Percentiles rank a stretch among this genome's conserved stretches.
Evolutionary conservation across 345 rosid genomes (phyloP).

Genomic region (Luvunga scandens): DNA sequence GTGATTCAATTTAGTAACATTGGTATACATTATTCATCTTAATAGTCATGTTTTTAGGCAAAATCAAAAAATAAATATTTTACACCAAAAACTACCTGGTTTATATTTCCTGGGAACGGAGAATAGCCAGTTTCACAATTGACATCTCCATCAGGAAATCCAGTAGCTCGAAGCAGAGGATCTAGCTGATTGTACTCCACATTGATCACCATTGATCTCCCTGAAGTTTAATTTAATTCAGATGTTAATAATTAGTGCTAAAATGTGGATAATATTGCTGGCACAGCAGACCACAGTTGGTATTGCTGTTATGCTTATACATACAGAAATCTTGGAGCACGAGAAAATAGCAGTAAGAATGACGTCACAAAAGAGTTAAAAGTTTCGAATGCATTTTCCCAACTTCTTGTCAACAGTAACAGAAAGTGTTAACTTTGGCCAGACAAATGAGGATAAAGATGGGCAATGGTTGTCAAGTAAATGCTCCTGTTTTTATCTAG

Average conservation of each 20-base stretch:
- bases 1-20: neutral
- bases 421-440: neutral
- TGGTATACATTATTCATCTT: neutral
- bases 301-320: neutral
- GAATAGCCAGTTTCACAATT: constrained; percentile 92
- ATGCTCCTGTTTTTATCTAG: neutral
- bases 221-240: constrained; percentile 37
- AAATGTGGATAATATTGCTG: neutral
- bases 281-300: neutral
- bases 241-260: neutral
- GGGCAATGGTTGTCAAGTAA: neutral
- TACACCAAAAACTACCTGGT: constrained; percentile 59
- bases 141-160: constrained; percentile 85
- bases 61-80: neutral
- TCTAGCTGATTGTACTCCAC: constrained; percentile 99
- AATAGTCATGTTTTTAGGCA: neutral
- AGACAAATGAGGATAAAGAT: neutral
- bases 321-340: neutral
- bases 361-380: neutral
- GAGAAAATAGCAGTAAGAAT: neutral
- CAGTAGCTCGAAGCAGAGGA: constrained; percentile 89
- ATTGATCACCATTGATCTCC: constrained; percentile 92
- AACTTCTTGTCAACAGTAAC: neutral
- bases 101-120: constrained; percentile 97
- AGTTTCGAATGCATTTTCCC: neutral